Percentiles rank a stretch among this genome's conserved stretches.
phyloP scores from a whole-genome alignment of 345 rosid genomes.

The Atalantia buxifolia region DNA sequence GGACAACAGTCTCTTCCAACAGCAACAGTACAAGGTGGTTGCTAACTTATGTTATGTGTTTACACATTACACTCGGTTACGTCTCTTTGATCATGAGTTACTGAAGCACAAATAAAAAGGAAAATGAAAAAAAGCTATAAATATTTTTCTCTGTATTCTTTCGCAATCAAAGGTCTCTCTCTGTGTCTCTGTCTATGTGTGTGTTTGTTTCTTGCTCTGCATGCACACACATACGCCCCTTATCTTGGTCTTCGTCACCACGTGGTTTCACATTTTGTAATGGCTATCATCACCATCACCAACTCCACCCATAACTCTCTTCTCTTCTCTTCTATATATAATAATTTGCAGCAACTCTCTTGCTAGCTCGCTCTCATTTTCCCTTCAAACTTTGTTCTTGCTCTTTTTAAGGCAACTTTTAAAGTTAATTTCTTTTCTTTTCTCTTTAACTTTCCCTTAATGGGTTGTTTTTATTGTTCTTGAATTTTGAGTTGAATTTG shows the following conservation, averaged over 20 bases:
- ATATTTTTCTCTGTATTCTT: not conserved
- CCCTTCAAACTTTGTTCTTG: not conserved
- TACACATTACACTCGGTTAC: not conserved
- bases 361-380: not conserved
- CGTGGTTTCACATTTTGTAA: slow-evolving; percentile 13
- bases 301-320: not conserved
- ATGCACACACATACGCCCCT: not conserved
- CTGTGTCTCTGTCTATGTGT: not conserved
- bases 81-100: not conserved
- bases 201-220: slow-evolving; percentile 5
- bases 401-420: not conserved
- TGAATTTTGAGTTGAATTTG: slow-evolving; percentile 3
- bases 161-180: too few relatives aligned
- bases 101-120: not conserved
- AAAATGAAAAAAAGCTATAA: not conserved
- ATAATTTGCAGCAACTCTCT: too few relatives aligned
- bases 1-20: slow-evolving; percentile 14
- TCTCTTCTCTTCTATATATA: too few relatives aligned
- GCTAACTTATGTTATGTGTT: not conserved
- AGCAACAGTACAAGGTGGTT: not conserved
- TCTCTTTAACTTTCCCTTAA: not conserved
- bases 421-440: not conserved
- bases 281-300: slow-evolving; percentile 6
- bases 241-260: slow-evolving; percentile 18
- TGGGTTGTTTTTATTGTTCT: slow-evolving; percentile 12